These are phyloP conservation scores for Thelephora ganbajun DNA, from an alignment of 768 basidiomycete species.

Conservation along the genomic window DNA sequence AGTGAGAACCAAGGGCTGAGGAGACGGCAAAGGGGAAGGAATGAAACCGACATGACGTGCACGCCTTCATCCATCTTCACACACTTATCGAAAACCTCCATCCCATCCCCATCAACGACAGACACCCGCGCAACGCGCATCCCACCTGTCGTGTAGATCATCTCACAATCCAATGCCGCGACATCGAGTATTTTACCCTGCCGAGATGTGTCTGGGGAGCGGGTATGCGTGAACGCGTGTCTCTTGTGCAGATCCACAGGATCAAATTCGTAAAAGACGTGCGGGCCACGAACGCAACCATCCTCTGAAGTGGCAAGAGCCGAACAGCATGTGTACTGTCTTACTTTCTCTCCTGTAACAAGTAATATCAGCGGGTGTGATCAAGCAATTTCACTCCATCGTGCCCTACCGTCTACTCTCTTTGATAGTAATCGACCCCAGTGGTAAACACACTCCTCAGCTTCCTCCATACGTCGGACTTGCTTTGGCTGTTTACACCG, in stretches of 20 bases:
- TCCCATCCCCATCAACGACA: conserved; percentile 65
- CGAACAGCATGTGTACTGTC: conserved; percentile 74
- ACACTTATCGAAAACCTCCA: conserved; percentile 68
- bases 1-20: neutral
- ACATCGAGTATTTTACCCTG: conserved; percentile 45
- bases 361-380: neutral
- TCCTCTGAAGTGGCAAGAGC: conserved; percentile 37
- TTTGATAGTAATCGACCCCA: conserved; percentile 59
- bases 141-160: conserved; percentile 91
- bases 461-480: conserved; percentile 45
- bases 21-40: neutral
- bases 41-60: conserved; percentile 47
- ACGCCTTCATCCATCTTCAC: conserved; percentile 74
- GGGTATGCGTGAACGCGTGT: conserved; percentile 51
- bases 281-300: conserved; percentile 69
- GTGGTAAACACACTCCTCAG: conserved; percentile 63
- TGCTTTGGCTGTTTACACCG: conserved; percentile 60
- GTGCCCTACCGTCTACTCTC: conserved; percentile 41
- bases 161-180: conserved; percentile 90
- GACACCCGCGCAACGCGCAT: conserved; percentile 86
- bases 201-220: conserved; percentile 9
- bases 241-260: conserved; percentile 55
- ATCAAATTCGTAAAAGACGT: conserved; percentile 81
- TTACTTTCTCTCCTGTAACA: conserved; percentile 46
- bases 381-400: no score